Evolutionary conservation across 345 rosid species (phyloP), one percentile per base, ranked within the genome.

Genomic region (Draba incana): DNA sequence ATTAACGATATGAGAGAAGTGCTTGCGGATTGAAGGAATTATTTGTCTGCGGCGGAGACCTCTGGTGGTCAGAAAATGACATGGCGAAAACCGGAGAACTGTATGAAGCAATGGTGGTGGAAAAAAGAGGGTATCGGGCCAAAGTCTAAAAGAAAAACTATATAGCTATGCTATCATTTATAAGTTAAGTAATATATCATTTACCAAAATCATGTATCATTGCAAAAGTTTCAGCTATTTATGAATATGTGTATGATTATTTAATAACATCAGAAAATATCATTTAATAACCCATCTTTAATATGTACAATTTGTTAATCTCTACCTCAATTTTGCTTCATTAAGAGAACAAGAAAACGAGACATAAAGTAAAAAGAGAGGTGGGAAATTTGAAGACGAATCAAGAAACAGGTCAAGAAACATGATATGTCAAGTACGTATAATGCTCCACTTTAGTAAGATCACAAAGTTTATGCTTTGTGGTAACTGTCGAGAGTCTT

Each of bases 21-120:
- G 68, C 88, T 91, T 53, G 59, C 71, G 20, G 89, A 88, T 52
- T 88, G 92, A 92, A 81, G 58, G 52, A 72, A 43, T 4, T 88
- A 66, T 50, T 39, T 31, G 75, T 69, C 74, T 23, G 4, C 3
- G 8, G 5, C 11, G 1, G 10, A 67, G 8, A 55, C 63, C 38
- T 7, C 2, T 47, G 30, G 38, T 57, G 72, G 42, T 47, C 6
- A 2, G 20, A 47, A n/a, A 4, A 2, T 57, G 41, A 47, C 41
- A 25, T 68, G 65, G 65, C 47, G 38, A 57, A 1, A 38, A 2
- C 72, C 57, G 7, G 6, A 68, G 48, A 68, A 57, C 3, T 57
- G 72, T 16, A 66, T 12, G 54, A 55, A 44, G 41, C 62, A 57
- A 4, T 69, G 58, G 45, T 55, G 45, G 54, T 54, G 62, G 45